These are phyloP conservation scores for Candida taoyuanica DNA, from an alignment of 805 yeast genomes.

Conservation along the genomic window DNA sequence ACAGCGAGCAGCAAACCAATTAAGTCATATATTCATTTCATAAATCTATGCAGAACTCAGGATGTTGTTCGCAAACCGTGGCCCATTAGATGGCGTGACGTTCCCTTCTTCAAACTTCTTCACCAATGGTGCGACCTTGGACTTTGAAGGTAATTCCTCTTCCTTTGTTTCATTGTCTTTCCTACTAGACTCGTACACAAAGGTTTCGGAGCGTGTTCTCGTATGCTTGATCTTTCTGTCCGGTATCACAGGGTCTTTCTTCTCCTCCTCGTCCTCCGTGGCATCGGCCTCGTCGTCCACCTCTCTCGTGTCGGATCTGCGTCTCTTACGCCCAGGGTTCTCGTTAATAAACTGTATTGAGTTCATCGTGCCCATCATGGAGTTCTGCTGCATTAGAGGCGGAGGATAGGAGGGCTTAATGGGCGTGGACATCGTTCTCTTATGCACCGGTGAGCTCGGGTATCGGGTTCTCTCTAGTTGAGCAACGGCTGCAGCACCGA, in stretches of 20 bases:
- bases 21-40: neutral
- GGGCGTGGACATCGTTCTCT: conserved; percentile 39
- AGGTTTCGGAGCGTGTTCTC: conserved; percentile 22
- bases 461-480: conserved; percentile 29
- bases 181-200: conserved; percentile 3
- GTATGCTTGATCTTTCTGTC: conserved; percentile 15
- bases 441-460: conserved; percentile 30
- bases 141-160: neutral
- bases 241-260: neutral
- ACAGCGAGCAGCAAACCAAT: conserved; percentile 11
- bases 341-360: conserved; percentile 28
- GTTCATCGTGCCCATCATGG: conserved; percentile 27
- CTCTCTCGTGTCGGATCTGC: conserved; percentile 26
- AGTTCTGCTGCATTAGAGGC: neutral
- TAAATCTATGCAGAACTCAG: conserved; percentile 15
- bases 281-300: conserved; percentile 17
- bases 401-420: conserved; percentile 7
- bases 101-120: conserved; percentile 9
- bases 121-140: conserved; percentile 8
- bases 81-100: conserved; percentile 16
- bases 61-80: conserved; percentile 26
- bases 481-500: conserved; percentile 72
- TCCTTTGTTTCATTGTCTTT: neutral
- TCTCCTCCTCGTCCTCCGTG: conserved; percentile 13
- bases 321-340: conserved; percentile 25